Evolutionary conservation across 2,329 filamentous ascomycete species (phyloP).

Genomic region (Epichloe typhina): DNA sequence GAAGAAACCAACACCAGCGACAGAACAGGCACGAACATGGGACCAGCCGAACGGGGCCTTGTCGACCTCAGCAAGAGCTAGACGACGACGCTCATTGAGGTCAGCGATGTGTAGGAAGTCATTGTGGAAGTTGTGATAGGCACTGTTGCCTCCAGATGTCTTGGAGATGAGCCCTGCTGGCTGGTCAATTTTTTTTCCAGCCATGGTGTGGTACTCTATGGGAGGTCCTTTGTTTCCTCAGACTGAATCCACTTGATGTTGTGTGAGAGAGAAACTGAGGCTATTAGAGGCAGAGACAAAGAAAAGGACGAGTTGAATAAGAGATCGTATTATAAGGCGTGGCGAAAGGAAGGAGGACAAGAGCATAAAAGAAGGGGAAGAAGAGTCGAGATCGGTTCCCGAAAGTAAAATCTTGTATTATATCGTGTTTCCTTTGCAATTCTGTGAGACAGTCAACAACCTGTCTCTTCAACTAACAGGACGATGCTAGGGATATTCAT

Average conservation of each 20-base stretch:
- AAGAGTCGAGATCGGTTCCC: background rate
- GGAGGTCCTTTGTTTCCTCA: background rate
- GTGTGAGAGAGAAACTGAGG: too few relatives aligned
- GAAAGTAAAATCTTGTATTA: background rate
- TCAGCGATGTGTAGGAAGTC: constrained; percentile 53
- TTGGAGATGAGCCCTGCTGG: constrained; percentile 18
- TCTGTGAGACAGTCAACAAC: background rate
- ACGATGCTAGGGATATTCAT: background rate
- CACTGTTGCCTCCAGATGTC: constrained; percentile 53
- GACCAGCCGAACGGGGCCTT: constrained; percentile 76
- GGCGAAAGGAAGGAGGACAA: background rate
- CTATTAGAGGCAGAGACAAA: too few relatives aligned
- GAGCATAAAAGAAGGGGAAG: background rate
- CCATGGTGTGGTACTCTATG: background rate
- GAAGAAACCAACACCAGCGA: constrained; percentile 80
- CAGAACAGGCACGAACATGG: constrained; percentile 62
- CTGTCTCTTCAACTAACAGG: background rate
- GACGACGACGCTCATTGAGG: constrained; percentile 64
- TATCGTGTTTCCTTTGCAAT: background rate
- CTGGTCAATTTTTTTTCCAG: constrained; percentile 1
- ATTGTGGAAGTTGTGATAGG: constrained; percentile 68
- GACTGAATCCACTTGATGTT: too few relatives aligned
- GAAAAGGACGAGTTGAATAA: background rate
- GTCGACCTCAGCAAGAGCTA: constrained; percentile 71
- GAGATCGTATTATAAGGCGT: background rate